These are phyloP conservation scores for Canavalia ensiformis DNA, from an alignment of 306 rosid genomes.

Conservation along the genomic window DNA sequence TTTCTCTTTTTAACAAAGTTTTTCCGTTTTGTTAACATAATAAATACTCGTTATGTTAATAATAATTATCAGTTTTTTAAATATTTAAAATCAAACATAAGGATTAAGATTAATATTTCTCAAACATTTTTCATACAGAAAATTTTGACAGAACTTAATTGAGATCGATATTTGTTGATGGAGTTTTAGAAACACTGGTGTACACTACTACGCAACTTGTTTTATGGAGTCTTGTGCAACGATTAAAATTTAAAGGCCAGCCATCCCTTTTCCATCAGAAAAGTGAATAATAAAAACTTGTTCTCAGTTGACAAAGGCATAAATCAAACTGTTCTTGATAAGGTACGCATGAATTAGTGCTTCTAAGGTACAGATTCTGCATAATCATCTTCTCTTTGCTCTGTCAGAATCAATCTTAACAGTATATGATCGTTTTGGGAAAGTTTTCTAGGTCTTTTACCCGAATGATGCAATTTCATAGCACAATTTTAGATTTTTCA, in stretches of 20 bases:
- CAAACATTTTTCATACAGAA: neutral
- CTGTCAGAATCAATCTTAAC: neutral
- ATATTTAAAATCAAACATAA: no score
- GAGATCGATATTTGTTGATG: neutral
- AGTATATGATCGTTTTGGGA: neutral
- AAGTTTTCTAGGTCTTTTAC: neutral
- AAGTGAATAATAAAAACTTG: conserved; percentile 9
- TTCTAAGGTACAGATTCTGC: conserved; percentile 12
- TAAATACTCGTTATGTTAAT: no score
- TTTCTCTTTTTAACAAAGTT: no score
- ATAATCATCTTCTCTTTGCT: conserved; percentile 15
- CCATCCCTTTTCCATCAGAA: conserved; percentile 7
- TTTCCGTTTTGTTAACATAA: no score
- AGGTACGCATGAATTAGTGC: conserved; percentile 10
- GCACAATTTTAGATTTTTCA: no score
- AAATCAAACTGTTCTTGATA: conserved; percentile 36
- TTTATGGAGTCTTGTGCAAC: neutral
- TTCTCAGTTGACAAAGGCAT: conserved; percentile 3
- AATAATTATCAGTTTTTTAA: no score
- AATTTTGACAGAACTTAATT: neutral
- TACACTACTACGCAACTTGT: neutral
- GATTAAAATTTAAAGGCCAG: neutral
- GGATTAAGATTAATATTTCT: no score
- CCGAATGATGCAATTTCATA: no score
- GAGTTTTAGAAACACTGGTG: neutral